Evolutionary conservation across 257 asterid species (phyloP), one percentile per base, ranked within the genome.

Genomic region (Lycium ferocissimum): DNA sequence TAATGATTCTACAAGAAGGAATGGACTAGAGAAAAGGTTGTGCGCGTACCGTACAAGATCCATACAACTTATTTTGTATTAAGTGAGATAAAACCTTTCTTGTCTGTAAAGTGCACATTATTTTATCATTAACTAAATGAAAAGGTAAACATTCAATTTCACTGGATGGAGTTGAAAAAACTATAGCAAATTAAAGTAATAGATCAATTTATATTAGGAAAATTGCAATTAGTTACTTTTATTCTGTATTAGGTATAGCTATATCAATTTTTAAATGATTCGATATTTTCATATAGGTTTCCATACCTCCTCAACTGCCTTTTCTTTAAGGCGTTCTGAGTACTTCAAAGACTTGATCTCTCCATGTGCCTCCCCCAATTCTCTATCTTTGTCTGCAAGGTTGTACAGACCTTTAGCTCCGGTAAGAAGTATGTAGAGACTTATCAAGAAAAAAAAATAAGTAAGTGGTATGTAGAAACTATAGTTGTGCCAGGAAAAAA

Each of bases 271-370:
- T 69, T 69, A 37, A 51, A 69, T 8, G 78, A 69, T 38, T 69
- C 18, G 14, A 69, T 38, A 69, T 37, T 69, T 69, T 3, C 49
- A 38, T 69, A 69, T 13, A 13, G 51, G 78, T 69, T 79, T 43
- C 66, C 7, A 73, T 91, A 95, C 98, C 98, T 95, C 98, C 88
- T 95, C 98, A 86, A 95, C 94, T 35, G 98, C 98, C 89, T 92
- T 95, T 90, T 95, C 92, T 86, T 91, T 95, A 78, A 93, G 89
- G 85, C 97, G 97, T 85, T 95, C 96, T 9, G 98, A 91, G 84
- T 85, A 87, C 91, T 91, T 95, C 91, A 95, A 84, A 20, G 92
- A 92, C 90, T 93, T 95, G 87, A 94, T 90, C 91, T 95, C 95
- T 56, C 92, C 93, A 83, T 89, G 87, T 15, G 96, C 93, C 58